phyloP scores from a whole-genome alignment of 208 protist species.

The Porcisia hertigi region DNA sequence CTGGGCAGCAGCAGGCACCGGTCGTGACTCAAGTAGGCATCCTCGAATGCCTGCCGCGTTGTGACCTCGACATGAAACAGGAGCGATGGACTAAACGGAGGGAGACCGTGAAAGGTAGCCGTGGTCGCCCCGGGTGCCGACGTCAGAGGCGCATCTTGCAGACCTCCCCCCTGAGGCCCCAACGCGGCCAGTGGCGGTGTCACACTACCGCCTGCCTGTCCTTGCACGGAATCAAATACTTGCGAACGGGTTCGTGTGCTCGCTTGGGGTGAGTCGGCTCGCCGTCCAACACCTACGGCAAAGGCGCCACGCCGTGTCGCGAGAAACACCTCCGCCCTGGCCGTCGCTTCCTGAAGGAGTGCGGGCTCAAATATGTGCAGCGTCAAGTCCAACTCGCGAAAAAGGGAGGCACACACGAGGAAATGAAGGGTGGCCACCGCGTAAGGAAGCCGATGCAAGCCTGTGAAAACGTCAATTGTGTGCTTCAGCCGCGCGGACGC shows the following conservation, averaged over 20 bases:
- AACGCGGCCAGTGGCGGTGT: neutral
- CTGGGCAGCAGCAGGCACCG: slow-evolving; percentile 30
- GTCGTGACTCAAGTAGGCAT: slow-evolving; percentile 48
- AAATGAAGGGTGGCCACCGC: slow-evolving; percentile 67
- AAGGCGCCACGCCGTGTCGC: neutral
- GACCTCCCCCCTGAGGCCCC: neutral
- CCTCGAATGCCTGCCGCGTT: slow-evolving; percentile 55
- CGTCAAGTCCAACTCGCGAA: slow-evolving; percentile 67
- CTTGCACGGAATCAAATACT: neutral
- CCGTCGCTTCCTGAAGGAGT: slow-evolving; percentile 36
- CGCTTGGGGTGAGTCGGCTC: neutral
- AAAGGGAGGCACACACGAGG: slow-evolving; percentile 57
- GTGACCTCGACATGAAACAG: slow-evolving; percentile 64
- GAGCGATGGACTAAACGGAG: slow-evolving; percentile 34
- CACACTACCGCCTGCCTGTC: neutral
- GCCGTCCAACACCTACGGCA: neutral
- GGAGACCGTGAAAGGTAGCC: slow-evolving; percentile 14
- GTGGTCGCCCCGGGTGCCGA: neutral
- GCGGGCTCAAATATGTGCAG: slow-evolving; percentile 73
- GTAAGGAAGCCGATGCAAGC: slow-evolving; percentile 51
- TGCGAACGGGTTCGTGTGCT: neutral
- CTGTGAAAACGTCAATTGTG: slow-evolving; percentile 30
- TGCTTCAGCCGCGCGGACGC: slow-evolving; percentile 58
- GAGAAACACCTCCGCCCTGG: slow-evolving; percentile 27
- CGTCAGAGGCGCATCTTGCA: neutral